A percentile compares a stretch with the other conserved stretches of the same genome.
phyloP scores from a whole-genome alignment of 441 rosid genomes.

The Adansonia grandidieri region DNA sequence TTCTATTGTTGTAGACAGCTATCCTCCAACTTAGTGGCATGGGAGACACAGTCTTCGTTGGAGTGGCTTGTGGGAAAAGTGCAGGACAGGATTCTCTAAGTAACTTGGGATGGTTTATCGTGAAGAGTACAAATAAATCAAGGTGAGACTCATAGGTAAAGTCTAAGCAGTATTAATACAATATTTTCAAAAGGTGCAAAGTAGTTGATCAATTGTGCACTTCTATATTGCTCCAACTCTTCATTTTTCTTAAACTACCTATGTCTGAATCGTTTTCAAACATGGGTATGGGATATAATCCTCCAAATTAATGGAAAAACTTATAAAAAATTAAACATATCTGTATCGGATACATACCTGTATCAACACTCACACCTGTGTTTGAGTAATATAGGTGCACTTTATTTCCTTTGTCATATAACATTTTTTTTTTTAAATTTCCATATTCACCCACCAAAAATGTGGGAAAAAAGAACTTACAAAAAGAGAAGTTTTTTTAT shows the following conservation, averaged over 20 bases:
- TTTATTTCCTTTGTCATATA: neutral
- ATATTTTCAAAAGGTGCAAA: neutral
- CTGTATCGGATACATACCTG: too few relatives aligned
- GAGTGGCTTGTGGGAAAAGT: conserved; percentile 74
- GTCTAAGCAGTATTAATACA: neutral
- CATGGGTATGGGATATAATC: too few relatives aligned
- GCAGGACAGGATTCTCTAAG: conserved; percentile 67
- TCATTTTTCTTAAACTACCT: too few relatives aligned
- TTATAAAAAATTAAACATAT: too few relatives aligned
- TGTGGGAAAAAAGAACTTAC: neutral
- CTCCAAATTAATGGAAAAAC: too few relatives aligned
- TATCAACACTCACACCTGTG: too few relatives aligned
- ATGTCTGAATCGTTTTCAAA: too few relatives aligned
- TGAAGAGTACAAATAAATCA: conserved; percentile 56
- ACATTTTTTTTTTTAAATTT: neutral
- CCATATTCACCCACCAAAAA: neutral
- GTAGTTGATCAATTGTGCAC: neutral
- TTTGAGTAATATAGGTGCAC: too few relatives aligned
- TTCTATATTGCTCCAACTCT: neutral
- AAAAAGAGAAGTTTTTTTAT: conserved; percentile 5
- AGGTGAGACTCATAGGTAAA: conserved; percentile 50
- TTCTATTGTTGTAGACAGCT: conserved; percentile 55
- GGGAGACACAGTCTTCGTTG: conserved; percentile 60
- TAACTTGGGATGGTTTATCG: conserved; percentile 62
- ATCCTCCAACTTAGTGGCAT: conserved; percentile 41